Evolutionary conservation across 1,284 basidiomycete genomes (phyloP).

Genomic region (Ceratobasidium sp.): DNA sequence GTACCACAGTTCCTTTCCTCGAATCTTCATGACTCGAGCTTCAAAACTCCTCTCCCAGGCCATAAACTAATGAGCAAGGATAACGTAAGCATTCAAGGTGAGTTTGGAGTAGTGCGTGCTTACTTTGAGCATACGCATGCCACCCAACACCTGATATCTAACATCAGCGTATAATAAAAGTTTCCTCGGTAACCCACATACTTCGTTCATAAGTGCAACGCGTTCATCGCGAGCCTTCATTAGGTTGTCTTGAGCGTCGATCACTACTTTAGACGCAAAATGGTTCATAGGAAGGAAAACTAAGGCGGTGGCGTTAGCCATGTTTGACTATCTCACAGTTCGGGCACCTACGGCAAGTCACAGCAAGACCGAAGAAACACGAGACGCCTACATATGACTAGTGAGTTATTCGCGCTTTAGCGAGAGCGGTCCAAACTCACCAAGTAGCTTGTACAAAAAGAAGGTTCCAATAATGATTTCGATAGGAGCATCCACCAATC

Average conservation of each 20-base stretch:
- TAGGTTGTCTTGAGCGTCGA: conserved; percentile 85
- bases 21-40: conserved; percentile 75
- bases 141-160: conserved; percentile 74
- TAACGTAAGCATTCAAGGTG: background rate
- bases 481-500: conserved; percentile 79
- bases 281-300: conserved; percentile 91
- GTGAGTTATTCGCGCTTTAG: background rate
- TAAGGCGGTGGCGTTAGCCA: conserved; percentile 38
- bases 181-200: conserved; percentile 52
- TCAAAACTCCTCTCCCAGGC: conserved; percentile 96
- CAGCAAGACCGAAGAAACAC: conserved; percentile 83
- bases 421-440: conserved; percentile 59
- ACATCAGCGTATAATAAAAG: background rate
- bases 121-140: conserved; percentile 93
- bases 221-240: conserved; percentile 94
- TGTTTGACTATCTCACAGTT: background rate
- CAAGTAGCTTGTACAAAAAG: conserved; percentile 86
- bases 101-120: conserved; percentile 11
- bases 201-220: conserved; percentile 92
- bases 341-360: conserved; percentile 67
- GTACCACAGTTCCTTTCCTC: conserved; percentile 83
- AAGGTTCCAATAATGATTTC: conserved; percentile 85
- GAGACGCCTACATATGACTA: conserved; percentile 64
- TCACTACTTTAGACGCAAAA: conserved; percentile 85
- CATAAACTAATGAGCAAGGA: conserved; percentile 74